phyloP scores from a whole-genome alignment of 2,329 filamentous ascomycete genomes.

The Aspergillus sergii region DNA sequence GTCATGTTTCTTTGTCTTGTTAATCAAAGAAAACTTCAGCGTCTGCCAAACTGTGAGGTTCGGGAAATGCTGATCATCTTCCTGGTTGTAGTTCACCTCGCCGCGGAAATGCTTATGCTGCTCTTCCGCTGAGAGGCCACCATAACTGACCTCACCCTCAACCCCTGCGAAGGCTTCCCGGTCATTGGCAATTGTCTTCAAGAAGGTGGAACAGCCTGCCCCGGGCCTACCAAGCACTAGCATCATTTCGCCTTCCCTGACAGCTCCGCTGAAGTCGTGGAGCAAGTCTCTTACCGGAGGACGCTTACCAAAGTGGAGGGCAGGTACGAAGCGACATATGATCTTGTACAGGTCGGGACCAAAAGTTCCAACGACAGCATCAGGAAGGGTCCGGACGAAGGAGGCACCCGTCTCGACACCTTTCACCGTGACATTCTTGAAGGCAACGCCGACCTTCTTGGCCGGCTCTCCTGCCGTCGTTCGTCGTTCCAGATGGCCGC shows the following conservation, averaged over 20 bases:
- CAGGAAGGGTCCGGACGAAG: slow-evolving; percentile 72
- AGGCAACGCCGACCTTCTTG: slow-evolving; percentile 78
- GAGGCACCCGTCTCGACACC: slow-evolving; percentile 67
- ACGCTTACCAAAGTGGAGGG: slow-evolving; percentile 50
- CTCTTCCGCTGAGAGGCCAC: slow-evolving; percentile 68
- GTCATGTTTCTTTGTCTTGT: slow-evolving; percentile 71
- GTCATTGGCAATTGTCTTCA: slow-evolving; percentile 75
- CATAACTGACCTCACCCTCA: slow-evolving; percentile 70
- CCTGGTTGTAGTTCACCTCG: slow-evolving; percentile 76
- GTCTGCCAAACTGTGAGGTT: slow-evolving; percentile 77
- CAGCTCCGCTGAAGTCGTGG: slow-evolving; percentile 67
- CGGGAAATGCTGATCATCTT: slow-evolving; percentile 76
- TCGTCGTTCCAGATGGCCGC: slow-evolving; percentile 75
- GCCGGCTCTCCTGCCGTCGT: slow-evolving; percentile 64
- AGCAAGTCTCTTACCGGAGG: slow-evolving; percentile 60
- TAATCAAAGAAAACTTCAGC: slow-evolving; percentile 72
- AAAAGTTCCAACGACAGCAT: slow-evolving; percentile 76
- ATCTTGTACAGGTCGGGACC: slow-evolving; percentile 75
- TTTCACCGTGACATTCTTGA: slow-evolving; percentile 74
- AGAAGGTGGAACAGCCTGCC: slow-evolving; percentile 73
- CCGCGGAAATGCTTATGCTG: slow-evolving; percentile 71
- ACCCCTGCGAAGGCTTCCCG: slow-evolving; percentile 66
- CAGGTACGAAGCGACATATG: slow-evolving; percentile 57
- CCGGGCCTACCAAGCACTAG: slow-evolving; percentile 73
- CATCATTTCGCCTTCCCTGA: slow-evolving; percentile 72